These are phyloP conservation scores for Pilaira anomala DNA, from an alignment of 192 early-diverging fungal genomes.

Conservation along the genomic window DNA sequence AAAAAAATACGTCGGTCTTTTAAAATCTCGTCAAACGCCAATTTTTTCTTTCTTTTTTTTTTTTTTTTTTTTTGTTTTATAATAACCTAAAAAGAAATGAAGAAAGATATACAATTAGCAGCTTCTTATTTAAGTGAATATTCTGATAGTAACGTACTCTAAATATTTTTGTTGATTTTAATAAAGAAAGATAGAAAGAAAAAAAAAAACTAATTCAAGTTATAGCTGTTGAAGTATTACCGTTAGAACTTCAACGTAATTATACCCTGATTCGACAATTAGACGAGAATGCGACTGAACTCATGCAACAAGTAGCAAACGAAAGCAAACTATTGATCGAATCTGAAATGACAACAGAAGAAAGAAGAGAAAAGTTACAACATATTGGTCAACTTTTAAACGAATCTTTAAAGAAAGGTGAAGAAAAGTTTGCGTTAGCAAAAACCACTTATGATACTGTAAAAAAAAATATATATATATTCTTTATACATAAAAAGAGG, in stretches of 20 bases:
- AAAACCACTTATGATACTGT: slow-evolving; percentile 92
- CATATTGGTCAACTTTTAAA: slow-evolving; percentile 58
- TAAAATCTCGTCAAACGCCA: slow-evolving; percentile 6
- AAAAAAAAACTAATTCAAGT: not conserved
- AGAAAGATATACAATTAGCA: not conserved
- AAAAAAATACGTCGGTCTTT: not conserved
- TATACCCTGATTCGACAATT: slow-evolving; percentile 90
- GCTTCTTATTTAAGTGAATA: slow-evolving; percentile 10
- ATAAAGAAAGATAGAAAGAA: not conserved
- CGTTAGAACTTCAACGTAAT: slow-evolving; percentile 73
- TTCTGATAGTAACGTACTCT: not conserved
- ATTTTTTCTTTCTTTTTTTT: not conserved
- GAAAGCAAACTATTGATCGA: slow-evolving; percentile 62
- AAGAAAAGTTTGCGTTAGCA: slow-evolving; percentile 94
- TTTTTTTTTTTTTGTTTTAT: not conserved
- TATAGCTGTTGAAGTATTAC: slow-evolving; percentile 65
- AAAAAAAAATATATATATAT: not conserved
- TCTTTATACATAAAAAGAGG: not conserved
- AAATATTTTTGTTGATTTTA: not conserved
- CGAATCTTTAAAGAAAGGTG: slow-evolving; percentile 77
- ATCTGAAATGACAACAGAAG: slow-evolving; percentile 44
- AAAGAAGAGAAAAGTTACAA: slow-evolving; percentile 48
- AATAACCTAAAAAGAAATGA: not conserved
- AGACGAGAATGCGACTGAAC: slow-evolving; percentile 68
- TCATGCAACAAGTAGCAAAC: slow-evolving; percentile 59